Percentiles rank a stretch among this genome's conserved stretches.
phyloP scores from a whole-genome alignment of 306 rosid genomes.

The Castanopsis chinensis region DNA sequence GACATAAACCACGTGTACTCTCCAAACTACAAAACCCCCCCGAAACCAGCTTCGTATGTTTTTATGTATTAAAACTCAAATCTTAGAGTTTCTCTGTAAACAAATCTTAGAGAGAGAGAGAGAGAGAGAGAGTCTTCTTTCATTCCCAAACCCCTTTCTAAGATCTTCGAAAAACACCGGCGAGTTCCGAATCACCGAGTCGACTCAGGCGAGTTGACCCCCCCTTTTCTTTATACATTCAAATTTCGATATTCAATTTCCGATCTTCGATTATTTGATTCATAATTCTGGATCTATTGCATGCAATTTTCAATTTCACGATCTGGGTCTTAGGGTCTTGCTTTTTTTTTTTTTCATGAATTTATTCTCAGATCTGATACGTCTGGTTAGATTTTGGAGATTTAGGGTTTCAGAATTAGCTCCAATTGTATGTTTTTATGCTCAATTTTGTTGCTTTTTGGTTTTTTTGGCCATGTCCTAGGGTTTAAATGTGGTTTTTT shows the following conservation, averaged over 20 bases:
- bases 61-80: too few species aligned
- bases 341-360: not conserved
- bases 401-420: too few species aligned
- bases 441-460: too few species aligned
- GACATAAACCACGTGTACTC: not conserved
- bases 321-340: not conserved
- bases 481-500: too few species aligned
- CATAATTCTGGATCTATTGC: slow-evolving; percentile 7
- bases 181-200: not conserved
- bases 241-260: not conserved
- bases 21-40: not conserved
- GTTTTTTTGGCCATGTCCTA: too few species aligned
- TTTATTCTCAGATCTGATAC: too few species aligned
- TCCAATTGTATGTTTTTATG: too few species aligned
- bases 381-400: too few species aligned
- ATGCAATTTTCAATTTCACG: not conserved
- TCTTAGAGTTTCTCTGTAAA: too few species aligned
- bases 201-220: slow-evolving; percentile 25
- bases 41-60: too few species aligned
- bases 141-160: not conserved
- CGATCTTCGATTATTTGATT: not conserved
- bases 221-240: not conserved
- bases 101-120: too few species aligned
- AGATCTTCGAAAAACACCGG: not conserved
- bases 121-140: too few species aligned